phyloP scores from a whole-genome alignment of 2,329 filamentous ascomycete genomes.

The Sarocladium oryzae region DNA sequence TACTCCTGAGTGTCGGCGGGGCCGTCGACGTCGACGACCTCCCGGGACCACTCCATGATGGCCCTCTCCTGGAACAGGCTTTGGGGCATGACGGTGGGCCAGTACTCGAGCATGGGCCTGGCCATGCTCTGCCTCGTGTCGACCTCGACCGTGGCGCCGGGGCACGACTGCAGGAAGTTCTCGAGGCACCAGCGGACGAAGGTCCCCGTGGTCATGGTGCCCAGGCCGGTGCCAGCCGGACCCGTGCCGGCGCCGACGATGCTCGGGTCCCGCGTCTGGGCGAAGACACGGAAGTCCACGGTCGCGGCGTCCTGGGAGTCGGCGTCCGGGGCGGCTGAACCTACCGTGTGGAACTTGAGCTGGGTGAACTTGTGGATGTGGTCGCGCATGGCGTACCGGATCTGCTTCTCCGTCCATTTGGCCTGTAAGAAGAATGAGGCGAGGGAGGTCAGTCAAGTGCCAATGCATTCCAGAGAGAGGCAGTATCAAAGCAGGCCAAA shows the following conservation, averaged over 20 bases:
- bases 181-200: slow-evolving; percentile 17
- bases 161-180: slow-evolving; percentile 30
- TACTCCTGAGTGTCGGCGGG: slow-evolving; percentile 16
- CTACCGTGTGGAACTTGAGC: slow-evolving; percentile 25
- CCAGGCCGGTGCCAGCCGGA: slow-evolving; percentile 28
- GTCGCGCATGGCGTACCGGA: slow-evolving; percentile 28
- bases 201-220: slow-evolving; percentile 26
- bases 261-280: slow-evolving; percentile 35
- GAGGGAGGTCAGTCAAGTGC: neutral
- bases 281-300: slow-evolving; percentile 37
- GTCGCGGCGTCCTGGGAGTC: slow-evolving; percentile 36
- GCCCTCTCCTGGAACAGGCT: slow-evolving; percentile 13
- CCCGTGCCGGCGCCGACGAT: slow-evolving; percentile 19
- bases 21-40: slow-evolving; percentile 13
- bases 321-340: slow-evolving; percentile 30
- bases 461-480: no score
- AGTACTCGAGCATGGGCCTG: slow-evolving; percentile 20
- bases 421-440: neutral
- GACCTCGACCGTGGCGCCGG: slow-evolving; percentile 33
- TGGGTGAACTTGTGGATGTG: slow-evolving; percentile 29
- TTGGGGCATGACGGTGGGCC: slow-evolving; percentile 20
- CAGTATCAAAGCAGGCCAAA: no score
- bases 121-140: slow-evolving; percentile 30
- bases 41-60: slow-evolving; percentile 13
- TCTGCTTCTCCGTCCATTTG: slow-evolving; percentile 8